phyloP scores from a whole-genome alignment of 352 stramenopile species.

The Pythium dissotocum region DNA sequence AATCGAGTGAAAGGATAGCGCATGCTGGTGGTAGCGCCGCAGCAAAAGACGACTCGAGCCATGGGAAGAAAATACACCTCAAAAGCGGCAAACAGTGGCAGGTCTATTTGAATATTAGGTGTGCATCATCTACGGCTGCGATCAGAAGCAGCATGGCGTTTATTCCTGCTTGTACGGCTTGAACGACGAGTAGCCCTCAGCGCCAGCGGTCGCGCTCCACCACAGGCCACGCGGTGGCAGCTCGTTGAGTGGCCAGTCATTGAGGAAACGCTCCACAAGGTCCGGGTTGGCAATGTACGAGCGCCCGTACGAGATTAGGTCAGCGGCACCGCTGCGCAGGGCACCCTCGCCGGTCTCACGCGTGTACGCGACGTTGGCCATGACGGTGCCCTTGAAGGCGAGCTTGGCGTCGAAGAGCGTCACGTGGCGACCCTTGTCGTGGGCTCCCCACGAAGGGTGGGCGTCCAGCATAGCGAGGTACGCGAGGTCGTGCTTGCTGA shows the following conservation, averaged over 20 bases:
- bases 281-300: slow-evolving; percentile 48
- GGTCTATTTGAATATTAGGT: not conserved
- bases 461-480: slow-evolving; percentile 11
- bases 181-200: slow-evolving; percentile 10
- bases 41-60: too few species aligned
- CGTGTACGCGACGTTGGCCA: slow-evolving; percentile 25
- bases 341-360: slow-evolving; percentile 24
- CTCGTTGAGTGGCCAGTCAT: slow-evolving; percentile 9
- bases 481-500: not conserved
- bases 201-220: not conserved
- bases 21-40: too few species aligned
- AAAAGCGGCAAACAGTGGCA: not conserved
- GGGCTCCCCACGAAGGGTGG: slow-evolving; percentile 30
- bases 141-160: not conserved
- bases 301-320: slow-evolving; percentile 34
- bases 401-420: slow-evolving; percentile 6
- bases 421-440: not conserved
- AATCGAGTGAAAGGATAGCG: too few species aligned
- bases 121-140: not conserved
- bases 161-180: slow-evolving; percentile 7
- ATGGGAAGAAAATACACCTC: too few species aligned
- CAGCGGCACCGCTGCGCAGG: slow-evolving; percentile 24
- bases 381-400: slow-evolving; percentile 35
- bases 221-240: not conserved
- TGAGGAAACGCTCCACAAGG: slow-evolving; percentile 35